These are phyloP conservation scores for Pulveroboletus sp. DNA, from an alignment of 768 basidiomycete species.

Conservation along the genomic window DNA sequence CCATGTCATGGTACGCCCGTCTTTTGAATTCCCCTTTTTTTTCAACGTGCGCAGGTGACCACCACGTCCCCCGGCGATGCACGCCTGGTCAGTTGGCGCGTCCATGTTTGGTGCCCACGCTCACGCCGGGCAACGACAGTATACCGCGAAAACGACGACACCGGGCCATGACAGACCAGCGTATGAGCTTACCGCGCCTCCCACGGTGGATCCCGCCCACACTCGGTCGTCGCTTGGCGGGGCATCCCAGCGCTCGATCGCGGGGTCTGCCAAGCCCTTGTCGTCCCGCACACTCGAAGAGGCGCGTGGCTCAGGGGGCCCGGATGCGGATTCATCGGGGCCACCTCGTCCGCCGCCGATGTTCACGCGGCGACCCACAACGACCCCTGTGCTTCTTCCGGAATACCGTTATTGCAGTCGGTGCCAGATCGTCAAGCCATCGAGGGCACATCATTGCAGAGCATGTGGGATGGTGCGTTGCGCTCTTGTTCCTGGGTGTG, in stretches of 20 bases:
- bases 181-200: conserved; percentile 25
- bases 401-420: conserved; percentile 64
- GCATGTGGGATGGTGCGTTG: conserved; percentile 73
- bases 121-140: conserved; percentile 15
- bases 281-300: conserved; percentile 19
- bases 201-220: conserved; percentile 12
- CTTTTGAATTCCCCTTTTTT: neutral
- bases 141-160: conserved; percentile 20
- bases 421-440: conserved; percentile 70
- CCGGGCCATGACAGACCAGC: conserved; percentile 28
- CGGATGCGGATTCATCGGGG: conserved; percentile 11
- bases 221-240: conserved; percentile 19
- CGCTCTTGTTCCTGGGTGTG: neutral
- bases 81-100: conserved; percentile 53
- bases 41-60: conserved; percentile 45
- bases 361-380: conserved; percentile 34
- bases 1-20: conserved; percentile 64
- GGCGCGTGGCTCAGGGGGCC: conserved; percentile 9
- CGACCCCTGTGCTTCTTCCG: conserved; percentile 51
- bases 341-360: conserved; percentile 10
- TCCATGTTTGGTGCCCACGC: too few species aligned
- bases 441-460: conserved; percentile 77
- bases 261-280: conserved; percentile 18
- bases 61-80: conserved; percentile 70
- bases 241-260: conserved; percentile 9